Evolutionary conservation across 2,329 filamentous ascomycete species (phyloP).

Genomic region (Curvularia sp.): DNA sequence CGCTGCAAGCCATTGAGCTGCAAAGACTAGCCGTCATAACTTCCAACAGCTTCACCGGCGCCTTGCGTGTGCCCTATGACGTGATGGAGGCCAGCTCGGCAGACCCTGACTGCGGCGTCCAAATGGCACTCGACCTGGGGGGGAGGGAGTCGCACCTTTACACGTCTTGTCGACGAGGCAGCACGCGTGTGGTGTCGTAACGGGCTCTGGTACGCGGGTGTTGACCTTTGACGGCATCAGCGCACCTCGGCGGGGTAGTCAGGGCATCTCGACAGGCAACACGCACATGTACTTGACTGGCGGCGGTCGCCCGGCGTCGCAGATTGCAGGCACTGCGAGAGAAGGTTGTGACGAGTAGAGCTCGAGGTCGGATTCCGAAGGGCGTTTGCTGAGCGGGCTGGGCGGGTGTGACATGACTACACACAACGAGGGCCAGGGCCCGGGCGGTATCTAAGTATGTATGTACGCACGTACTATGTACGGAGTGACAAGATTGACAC

Average conservation of each 20-base stretch:
- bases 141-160: conserved; percentile 61
- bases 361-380: conserved; percentile 32
- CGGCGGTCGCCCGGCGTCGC: conserved; percentile 52
- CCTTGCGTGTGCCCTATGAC: conserved; percentile 1
- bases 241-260: conserved; percentile 35
- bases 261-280: conserved; percentile 10
- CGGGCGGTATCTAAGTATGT: conserved; percentile 11
- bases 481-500: conserved; percentile 12
- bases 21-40: not conserved
- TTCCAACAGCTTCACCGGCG: not conserved
- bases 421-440: conserved; percentile 8
- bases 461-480: not conserved
- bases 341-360: conserved; percentile 58
- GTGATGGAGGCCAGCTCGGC: not conserved
- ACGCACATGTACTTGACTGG: conserved; percentile 60
- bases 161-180: conserved; percentile 65
- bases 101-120: not conserved
- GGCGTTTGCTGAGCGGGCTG: conserved; percentile 27
- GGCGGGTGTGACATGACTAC: conserved; percentile 29
- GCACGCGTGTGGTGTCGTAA: conserved; percentile 69
- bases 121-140: not conserved
- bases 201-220: conserved; percentile 67
- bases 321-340: conserved; percentile 55
- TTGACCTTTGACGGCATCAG: conserved; percentile 56
- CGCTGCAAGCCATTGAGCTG: not conserved